phyloP scores from a whole-genome alignment of 2,329 filamentous ascomycete species.

The Fusarium sublunatum region DNA sequence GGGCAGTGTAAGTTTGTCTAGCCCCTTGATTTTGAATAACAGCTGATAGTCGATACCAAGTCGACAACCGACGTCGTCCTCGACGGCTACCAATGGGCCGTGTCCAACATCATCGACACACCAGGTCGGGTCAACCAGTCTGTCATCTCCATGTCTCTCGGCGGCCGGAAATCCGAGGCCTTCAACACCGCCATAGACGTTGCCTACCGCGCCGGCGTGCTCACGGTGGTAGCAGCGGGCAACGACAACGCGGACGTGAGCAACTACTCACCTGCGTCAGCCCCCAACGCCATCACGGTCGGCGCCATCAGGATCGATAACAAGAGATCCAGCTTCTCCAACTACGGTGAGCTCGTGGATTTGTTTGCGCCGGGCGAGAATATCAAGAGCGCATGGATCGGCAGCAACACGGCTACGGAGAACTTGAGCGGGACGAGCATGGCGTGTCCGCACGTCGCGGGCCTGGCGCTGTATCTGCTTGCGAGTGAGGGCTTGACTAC shows the following conservation, averaged over 20 bases:
- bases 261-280: slow-evolving; percentile 60
- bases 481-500: slow-evolving; percentile 49
- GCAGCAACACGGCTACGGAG: slow-evolving; percentile 54
- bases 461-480: slow-evolving; percentile 66
- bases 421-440: slow-evolving; percentile 70
- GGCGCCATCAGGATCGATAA: slow-evolving; percentile 59
- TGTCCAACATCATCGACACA: slow-evolving; percentile 54
- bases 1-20: slow-evolving; percentile 17
- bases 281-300: slow-evolving; percentile 63
- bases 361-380: slow-evolving; percentile 62
- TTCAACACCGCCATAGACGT: slow-evolving; percentile 63
- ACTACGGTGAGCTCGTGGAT: slow-evolving; percentile 61
- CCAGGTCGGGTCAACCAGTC: slow-evolving; percentile 55
- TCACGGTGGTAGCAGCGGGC: slow-evolving; percentile 66
- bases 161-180: slow-evolving; percentile 57
- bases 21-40: too few species aligned
- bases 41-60: slow-evolving; percentile 21
- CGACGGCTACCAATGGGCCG: slow-evolving; percentile 54
- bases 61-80: slow-evolving; percentile 44
- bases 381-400: slow-evolving; percentile 61
- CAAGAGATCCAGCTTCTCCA: slow-evolving; percentile 58
- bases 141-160: slow-evolving; percentile 68
- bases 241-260: slow-evolving; percentile 58
- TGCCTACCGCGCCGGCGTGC: slow-evolving; percentile 59
- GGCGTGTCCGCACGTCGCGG: slow-evolving; percentile 70